Conservation (phyloP, 208 protist species). For the Acanthamoeba sp. region DNA sequence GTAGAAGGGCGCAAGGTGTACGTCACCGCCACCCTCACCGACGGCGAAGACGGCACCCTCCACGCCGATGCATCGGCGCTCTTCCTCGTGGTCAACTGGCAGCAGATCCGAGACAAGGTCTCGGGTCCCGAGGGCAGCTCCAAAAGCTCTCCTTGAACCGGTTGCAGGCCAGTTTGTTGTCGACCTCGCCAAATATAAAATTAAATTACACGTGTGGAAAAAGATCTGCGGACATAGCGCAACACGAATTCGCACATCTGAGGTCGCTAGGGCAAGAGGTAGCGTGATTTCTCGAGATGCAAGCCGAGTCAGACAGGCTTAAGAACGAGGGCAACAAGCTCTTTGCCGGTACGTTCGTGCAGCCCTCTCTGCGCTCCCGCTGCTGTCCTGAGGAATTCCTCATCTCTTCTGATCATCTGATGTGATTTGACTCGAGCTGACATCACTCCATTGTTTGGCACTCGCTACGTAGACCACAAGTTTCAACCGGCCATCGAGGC, state of each 20-base stretch:
- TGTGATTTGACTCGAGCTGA: neutral
- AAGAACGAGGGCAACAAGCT: constrained; percentile 42
- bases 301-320: neutral
- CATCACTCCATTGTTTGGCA: neutral
- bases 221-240: neutral
- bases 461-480: constrained; percentile 2
- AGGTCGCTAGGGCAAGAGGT: neutral
- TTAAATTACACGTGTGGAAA: neutral
- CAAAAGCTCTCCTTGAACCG: too few species aligned
- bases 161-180: too few species aligned
- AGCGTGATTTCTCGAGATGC: neutral
- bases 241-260: neutral
- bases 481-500: constrained; percentile 28
- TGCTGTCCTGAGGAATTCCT: too few species aligned
- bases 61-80: constrained; percentile 20
- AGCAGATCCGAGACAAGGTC: constrained; percentile 21
- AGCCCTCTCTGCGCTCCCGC: too few species aligned
- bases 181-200: neutral
- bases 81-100: constrained; percentile 30
- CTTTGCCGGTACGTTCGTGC: neutral
- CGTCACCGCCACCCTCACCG: constrained; percentile 5
- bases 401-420: neutral
- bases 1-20: constrained; percentile 11
- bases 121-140: neutral
- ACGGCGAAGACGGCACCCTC: neutral